Evolutionary conservation across 306 rosid genomes (phyloP).

Genomic region (Pterocarpus santalinus): DNA sequence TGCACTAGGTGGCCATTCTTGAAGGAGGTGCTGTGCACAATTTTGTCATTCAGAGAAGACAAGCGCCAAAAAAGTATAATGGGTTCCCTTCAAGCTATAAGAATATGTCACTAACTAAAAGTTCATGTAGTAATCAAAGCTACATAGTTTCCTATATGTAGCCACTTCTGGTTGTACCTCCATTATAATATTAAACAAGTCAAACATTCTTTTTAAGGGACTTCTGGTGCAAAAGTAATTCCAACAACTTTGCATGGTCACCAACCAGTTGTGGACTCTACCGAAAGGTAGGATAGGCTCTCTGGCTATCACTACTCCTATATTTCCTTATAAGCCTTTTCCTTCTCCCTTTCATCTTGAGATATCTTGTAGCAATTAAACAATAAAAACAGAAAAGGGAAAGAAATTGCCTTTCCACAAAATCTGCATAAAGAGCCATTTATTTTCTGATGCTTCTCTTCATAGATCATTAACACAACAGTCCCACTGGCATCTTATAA

Average conservation of each 20-base stretch:
- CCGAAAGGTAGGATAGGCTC: conserved; percentile 26
- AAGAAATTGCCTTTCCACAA: neutral
- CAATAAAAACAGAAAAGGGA: neutral
- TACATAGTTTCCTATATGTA: neutral
- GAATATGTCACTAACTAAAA: conserved; percentile 6
- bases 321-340: conserved; percentile 3
- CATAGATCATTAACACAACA: neutral
- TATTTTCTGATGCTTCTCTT: conserved; percentile 9
- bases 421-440: conserved; percentile 9
- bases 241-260: conserved; percentile 47
- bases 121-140: neutral
- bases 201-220: neutral
- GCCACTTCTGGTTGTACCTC: conserved; percentile 11
- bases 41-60: neutral
- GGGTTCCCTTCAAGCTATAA: neutral
- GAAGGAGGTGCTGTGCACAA: neutral
- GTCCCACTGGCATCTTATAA: neutral
- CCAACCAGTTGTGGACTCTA: conserved; percentile 40
- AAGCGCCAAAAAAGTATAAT: neutral
- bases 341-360: conserved; percentile 25
- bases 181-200: neutral
- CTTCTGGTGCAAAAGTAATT: conserved; percentile 47
- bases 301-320: neutral
- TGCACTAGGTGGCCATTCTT: neutral
- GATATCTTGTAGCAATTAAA: neutral